Conservation (phyloP, 768 basidiomycete genomes). For the Tricholoma terreum region DNA sequence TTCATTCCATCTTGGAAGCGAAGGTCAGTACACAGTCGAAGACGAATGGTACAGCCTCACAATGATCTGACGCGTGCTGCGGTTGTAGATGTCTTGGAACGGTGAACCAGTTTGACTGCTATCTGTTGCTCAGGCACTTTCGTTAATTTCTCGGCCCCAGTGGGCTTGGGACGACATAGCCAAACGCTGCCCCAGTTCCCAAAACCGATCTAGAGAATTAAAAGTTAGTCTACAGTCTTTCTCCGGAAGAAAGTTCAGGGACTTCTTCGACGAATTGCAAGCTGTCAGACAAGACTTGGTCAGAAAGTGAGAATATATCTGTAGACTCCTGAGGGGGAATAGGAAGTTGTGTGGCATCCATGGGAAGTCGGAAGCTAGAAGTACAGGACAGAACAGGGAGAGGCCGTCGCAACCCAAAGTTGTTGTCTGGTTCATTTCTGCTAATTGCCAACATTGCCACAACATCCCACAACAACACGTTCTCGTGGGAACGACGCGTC, state of each 20-base stretch:
- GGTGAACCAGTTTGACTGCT: conserved; percentile 92
- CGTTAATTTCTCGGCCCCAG: conserved; percentile 30
- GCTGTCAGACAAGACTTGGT: conserved; percentile 65
- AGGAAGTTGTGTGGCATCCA: conserved; percentile 36
- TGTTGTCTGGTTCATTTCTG: too few relatives aligned
- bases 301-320: conserved; percentile 74
- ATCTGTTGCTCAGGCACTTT: conserved; percentile 52
- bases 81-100: conserved; percentile 80
- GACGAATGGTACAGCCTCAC: conserved; percentile 39
- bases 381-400: conserved; percentile 61
- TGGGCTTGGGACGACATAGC: conserved; percentile 65
- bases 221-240: conserved; percentile 7
- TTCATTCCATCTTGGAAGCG: conserved; percentile 78
- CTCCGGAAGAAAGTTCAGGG: conserved; percentile 15
- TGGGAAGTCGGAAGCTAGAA: conserved; percentile 43
- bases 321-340: conserved; percentile 35
- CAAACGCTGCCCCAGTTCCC: conserved; percentile 95
- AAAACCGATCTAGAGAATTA: conserved; percentile 66
- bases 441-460: not conserved
- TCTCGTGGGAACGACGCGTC: conserved; percentile 16
- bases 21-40: conserved; percentile 3
- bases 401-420: not conserved
- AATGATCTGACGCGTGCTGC: conserved; percentile 88
- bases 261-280: conserved; percentile 78
- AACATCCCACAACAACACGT: conserved; percentile 10